Percentiles rank a stretch among this genome's conserved stretches.
phyloP scores from a whole-genome alignment of 768 basidiomycete genomes.

The Rhodotorula babjevae region DNA sequence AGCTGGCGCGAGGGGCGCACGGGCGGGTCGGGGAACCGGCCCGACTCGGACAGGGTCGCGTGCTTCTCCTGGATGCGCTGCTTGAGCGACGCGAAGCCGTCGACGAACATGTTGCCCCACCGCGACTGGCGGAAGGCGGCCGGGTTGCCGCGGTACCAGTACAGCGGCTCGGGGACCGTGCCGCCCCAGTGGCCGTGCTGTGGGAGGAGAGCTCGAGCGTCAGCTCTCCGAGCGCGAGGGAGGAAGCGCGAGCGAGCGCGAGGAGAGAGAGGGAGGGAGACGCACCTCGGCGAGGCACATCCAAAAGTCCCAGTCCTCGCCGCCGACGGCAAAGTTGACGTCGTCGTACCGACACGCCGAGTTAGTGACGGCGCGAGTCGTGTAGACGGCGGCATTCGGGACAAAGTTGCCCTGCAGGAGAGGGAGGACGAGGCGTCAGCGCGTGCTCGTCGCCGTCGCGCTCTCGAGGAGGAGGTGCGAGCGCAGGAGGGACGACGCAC shows the following conservation, averaged over 20 bases:
- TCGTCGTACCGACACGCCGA: conserved; percentile 36
- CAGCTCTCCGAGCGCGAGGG: too few relatives aligned
- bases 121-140: conserved; percentile 27
- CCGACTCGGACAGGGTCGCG: not conserved
- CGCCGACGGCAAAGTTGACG: conserved; percentile 26
- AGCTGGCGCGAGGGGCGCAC: conserved; percentile 16
- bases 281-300: conserved; percentile 35
- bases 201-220: too few relatives aligned
- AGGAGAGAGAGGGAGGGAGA: too few relatives aligned
- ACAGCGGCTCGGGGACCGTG: conserved; percentile 33
- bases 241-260: too few relatives aligned
- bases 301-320: conserved; percentile 43
- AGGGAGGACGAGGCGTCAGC: too few relatives aligned
- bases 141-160: conserved; percentile 40
- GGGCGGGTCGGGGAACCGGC: conserved; percentile 14
- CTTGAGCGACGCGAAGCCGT: conserved; percentile 26
- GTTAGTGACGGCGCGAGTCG: not conserved
- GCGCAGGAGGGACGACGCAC: not conserved
- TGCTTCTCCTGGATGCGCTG: conserved; percentile 32
- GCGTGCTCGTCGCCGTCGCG: too few relatives aligned
- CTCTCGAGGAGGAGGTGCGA: too few relatives aligned
- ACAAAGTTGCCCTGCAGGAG: conserved; percentile 13
- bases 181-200: conserved; percentile 38
- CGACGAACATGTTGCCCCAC: conserved; percentile 38
- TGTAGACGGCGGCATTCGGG: conserved; percentile 36